Conservation (phyloP, 306 rosid genomes). For the Prosopis cineraria region DNA sequence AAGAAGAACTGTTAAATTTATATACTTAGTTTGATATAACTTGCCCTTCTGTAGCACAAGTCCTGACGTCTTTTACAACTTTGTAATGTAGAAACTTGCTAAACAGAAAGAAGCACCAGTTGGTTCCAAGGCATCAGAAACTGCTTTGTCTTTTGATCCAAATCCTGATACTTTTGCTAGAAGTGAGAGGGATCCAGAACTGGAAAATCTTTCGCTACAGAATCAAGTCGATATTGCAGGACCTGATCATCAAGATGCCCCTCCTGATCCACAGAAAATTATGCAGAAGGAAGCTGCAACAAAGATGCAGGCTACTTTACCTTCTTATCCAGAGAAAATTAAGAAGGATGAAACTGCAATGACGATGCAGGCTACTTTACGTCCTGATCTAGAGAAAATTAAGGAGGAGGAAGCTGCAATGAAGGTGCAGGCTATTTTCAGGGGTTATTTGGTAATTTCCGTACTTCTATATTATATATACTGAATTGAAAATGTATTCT, state of each 20-base stretch:
- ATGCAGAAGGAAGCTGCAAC: conserved; percentile 72
- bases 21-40: background rate
- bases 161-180: conserved; percentile 31
- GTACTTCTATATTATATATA: background rate
- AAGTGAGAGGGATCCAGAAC: conserved; percentile 42
- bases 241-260: conserved; percentile 47
- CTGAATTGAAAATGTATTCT: background rate
- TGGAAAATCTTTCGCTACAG: conserved; percentile 41
- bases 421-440: background rate
- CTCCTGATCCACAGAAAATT: conserved; percentile 55
- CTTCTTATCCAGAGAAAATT: conserved; percentile 39
- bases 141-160: conserved; percentile 48
- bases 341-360: conserved; percentile 74
- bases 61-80: conserved; percentile 19
- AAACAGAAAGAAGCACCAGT: conserved; percentile 53
- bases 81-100: conserved; percentile 47
- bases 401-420: background rate
- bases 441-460: conserved; percentile 77
- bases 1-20: background rate
- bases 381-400: background rate
- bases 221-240: conserved; percentile 52
- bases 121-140: conserved; percentile 42
- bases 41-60: background rate
- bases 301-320: conserved; percentile 69
- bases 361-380: conserved; percentile 71